Evolutionary conservation across 1,139 yeast genomes (phyloP).

Genomic region (Sugiyamaella sp.): DNA sequence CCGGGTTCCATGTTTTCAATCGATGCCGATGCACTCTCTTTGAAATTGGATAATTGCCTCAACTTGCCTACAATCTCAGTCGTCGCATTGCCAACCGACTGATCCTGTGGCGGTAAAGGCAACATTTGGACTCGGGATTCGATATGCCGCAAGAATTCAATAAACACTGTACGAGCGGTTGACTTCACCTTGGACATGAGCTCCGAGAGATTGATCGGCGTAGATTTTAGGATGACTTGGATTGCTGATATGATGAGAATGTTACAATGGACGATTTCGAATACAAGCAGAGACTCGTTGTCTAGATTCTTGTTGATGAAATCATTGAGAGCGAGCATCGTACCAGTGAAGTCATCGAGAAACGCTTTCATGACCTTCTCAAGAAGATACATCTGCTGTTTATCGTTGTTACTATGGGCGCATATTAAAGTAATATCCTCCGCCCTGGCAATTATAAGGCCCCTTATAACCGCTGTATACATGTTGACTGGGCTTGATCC

Average conservation of each 20-base stretch:
- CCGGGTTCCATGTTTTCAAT: conserved; percentile 59
- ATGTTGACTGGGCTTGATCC: conserved; percentile 62
- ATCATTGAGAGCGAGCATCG: conserved; percentile 43
- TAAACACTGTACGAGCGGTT: conserved; percentile 51
- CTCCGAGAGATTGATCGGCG: conserved; percentile 31
- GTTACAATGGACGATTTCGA: conserved; percentile 37
- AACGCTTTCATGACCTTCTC: conserved; percentile 47
- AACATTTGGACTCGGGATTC: conserved; percentile 53
- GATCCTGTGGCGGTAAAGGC: conserved; percentile 56
- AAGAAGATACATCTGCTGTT: conserved; percentile 15
- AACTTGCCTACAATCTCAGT: conserved; percentile 67
- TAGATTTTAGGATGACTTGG: conserved; percentile 25
- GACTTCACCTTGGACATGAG: conserved; percentile 30
- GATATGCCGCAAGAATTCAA: conserved; percentile 59
- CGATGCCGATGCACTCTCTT: conserved; percentile 55
- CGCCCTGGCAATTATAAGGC: conserved; percentile 43
- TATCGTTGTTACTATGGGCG: conserved; percentile 24
- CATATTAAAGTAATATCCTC: conserved; percentile 31
- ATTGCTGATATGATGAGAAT: conserved; percentile 27
- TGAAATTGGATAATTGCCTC: conserved; percentile 65
- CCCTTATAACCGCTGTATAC: conserved; percentile 57
- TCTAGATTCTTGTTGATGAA: conserved; percentile 31
- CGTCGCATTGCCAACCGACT: conserved; percentile 69
- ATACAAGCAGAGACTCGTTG: conserved; percentile 34
- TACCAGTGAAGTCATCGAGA: conserved; percentile 42